Conservation (phyloP, 768 basidiomycete species). For the Boletus patriciae region DNA sequence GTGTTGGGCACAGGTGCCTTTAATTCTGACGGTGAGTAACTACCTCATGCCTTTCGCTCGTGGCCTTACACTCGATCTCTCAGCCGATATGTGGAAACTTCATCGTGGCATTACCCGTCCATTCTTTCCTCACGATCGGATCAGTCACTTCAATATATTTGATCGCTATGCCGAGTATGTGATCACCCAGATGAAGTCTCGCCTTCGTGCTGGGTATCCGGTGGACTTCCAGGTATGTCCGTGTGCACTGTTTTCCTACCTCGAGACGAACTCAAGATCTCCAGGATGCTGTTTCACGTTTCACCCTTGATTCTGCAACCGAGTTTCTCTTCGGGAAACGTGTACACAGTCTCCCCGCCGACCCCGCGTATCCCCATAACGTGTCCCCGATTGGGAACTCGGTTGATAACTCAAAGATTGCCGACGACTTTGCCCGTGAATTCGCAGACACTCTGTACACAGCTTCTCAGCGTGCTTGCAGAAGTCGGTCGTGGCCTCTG, state of each 20-base stretch:
- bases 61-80: slow-evolving; percentile 12
- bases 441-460: slow-evolving; percentile 49
- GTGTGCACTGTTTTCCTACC: background rate
- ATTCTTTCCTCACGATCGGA: slow-evolving; percentile 59
- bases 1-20: slow-evolving; percentile 67
- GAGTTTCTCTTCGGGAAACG: slow-evolving; percentile 65
- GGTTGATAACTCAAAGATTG: slow-evolving; percentile 28
- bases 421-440: slow-evolving; percentile 48
- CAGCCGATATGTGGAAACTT: slow-evolving; percentile 56
- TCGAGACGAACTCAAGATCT: background rate
- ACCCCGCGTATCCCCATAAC: slow-evolving; percentile 54
- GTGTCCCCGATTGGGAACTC: slow-evolving; percentile 20
- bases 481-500: slow-evolving; percentile 55
- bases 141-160: slow-evolving; percentile 62
- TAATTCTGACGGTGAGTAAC: slow-evolving; percentile 57
- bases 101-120: slow-evolving; percentile 66
- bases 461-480: slow-evolving; percentile 43
- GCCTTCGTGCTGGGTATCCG: slow-evolving; percentile 49
- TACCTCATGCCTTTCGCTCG: too few species aligned
- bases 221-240: slow-evolving; percentile 56
- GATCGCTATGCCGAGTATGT: slow-evolving; percentile 51
- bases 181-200: slow-evolving; percentile 45
- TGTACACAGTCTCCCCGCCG: slow-evolving; percentile 49
- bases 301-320: slow-evolving; percentile 65
- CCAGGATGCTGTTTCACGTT: slow-evolving; percentile 58